These are phyloP conservation scores for Plenodomus lindquistii DNA, from an alignment of 2,329 filamentous ascomycete species.

Conservation along the genomic window DNA sequence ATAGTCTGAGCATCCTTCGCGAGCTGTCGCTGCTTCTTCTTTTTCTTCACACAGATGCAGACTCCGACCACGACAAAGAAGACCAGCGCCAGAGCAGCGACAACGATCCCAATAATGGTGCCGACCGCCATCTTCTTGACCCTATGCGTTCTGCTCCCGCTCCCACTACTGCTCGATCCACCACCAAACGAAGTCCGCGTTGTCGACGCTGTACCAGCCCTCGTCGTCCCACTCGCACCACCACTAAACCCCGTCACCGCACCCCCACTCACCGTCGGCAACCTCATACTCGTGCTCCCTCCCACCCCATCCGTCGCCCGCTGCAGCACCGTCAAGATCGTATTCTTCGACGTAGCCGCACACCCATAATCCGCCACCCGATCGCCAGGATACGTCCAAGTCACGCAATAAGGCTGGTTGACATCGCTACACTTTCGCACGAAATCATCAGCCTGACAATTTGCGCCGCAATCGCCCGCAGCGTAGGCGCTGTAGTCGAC, in stretches of 20 bases:
- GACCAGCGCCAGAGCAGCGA: slow-evolving; percentile 21
- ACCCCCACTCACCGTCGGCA: slow-evolving; percentile 19
- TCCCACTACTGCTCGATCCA: neutral
- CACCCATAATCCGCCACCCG: slow-evolving; percentile 29
- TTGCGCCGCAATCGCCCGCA: slow-evolving; percentile 16
- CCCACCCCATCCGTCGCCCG: slow-evolving; percentile 14
- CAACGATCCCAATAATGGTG: slow-evolving; percentile 24
- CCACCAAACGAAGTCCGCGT: neutral
- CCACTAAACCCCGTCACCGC: slow-evolving; percentile 12
- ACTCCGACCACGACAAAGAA: slow-evolving; percentile 18
- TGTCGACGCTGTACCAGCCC: neutral
- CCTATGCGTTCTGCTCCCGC: slow-evolving; percentile 1
- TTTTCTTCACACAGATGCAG: slow-evolving; percentile 23
- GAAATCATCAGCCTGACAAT: slow-evolving; percentile 25
- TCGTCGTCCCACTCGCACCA: neutral
- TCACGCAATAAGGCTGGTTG: slow-evolving; percentile 27
- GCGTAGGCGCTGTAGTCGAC: slow-evolving; percentile 23
- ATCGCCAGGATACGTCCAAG: slow-evolving; percentile 31
- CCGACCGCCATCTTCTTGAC: slow-evolving; percentile 21
- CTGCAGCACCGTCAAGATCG: slow-evolving; percentile 20
- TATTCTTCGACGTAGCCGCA: slow-evolving; percentile 8
- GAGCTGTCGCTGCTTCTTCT: slow-evolving; percentile 22
- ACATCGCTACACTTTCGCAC: slow-evolving; percentile 27
- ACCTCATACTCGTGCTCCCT: slow-evolving; percentile 18
- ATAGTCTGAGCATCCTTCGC: slow-evolving; percentile 19